Base-by-base conservation (phyloP, 495 filamentous ascomycete species). In the Neurospora sp. region DNA sequence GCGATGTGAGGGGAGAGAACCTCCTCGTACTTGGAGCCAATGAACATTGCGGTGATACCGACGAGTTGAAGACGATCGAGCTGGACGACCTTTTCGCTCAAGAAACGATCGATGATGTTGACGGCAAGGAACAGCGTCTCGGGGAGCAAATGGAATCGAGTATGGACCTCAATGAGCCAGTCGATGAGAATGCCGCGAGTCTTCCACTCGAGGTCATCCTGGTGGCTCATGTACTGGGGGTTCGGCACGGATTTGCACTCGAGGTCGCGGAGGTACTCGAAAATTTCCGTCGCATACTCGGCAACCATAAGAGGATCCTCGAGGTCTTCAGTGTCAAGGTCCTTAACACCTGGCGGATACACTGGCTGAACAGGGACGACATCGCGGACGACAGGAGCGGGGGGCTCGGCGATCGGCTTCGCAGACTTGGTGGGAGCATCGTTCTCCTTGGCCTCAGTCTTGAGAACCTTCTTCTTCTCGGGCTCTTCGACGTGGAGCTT, bases 151-250 rank as follows among this genome's bases (percentile, higher is more conserved):
- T 95, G 93, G 87, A 99, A 99, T 70, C 95, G 92, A 27, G 93
- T 96, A 85, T 99, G 96, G 60, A 99, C 96, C 82, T 99, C 96
- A 75, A 99, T 94, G 72, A 99, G 87, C 96, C 96, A 99, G 86
- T 99, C 96, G 73, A 98, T 90, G 72, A 99, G 90, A 75, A 99
- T 97, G 60, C 94, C 96, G 77, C 96, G 93, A 86, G 97, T 97
- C 86, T 97, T 96, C 96, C 96, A 99, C 82, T 97, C 95, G 3
- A 99, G 86, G 75, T 98, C 93, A 35, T 92, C 91, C 79, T 99
- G 96, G 80, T 94, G 91, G 6, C 92, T 88, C 87, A 99, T 99
- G 84, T 99, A 99, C 70, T 95, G 83, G 10, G 94, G 91, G 82
- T 98, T 98, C 54, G 96, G 93, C 77, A 93, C 85, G 3, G 94